A percentile compares a stretch with the other conserved stretches of the same genome.
phyloP scores from a whole-genome alignment of 2,329 filamentous ascomycete species.

The Endocalyx cinctus region DNA sequence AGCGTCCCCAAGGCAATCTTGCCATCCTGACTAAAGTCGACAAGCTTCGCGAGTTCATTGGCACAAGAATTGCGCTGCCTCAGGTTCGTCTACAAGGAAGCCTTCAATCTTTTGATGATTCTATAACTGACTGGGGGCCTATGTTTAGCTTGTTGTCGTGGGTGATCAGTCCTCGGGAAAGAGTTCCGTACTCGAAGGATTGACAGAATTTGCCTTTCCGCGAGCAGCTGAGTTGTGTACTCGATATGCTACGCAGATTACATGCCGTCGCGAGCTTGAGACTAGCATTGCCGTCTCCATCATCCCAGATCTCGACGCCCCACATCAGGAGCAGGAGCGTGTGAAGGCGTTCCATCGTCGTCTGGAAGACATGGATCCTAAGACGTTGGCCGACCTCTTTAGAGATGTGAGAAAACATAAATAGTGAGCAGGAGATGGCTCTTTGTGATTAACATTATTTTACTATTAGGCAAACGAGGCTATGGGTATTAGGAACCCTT shows the following conservation, averaged over 20 bases:
- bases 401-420: conserved; percentile 26
- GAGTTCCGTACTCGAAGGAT: conserved; percentile 72
- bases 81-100: conserved; percentile 16
- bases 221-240: conserved; percentile 41
- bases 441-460: conserved; percentile 4
- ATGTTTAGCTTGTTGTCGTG: conserved; percentile 67
- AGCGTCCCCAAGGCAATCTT: conserved; percentile 29
- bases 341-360: conserved; percentile 25
- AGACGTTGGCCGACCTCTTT: conserved; percentile 34
- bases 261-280: conserved; percentile 31
- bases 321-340: conserved; percentile 13
- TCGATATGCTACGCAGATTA: conserved; percentile 45
- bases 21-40: conserved; percentile 31
- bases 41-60: conserved; percentile 37
- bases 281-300: conserved; percentile 39
- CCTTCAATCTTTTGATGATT: not conserved
- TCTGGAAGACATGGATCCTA: conserved; percentile 17
- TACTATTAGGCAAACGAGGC: conserved; percentile 32
- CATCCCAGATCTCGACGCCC: conserved; percentile 25
- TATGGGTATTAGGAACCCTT: conserved; percentile 38
- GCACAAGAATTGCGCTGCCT: conserved; percentile 26
- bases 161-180: conserved; percentile 85
- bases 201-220: conserved; percentile 46
- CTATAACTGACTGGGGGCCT: conserved; percentile 44
- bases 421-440: no score